Conservation (phyloP, 352 stramenopile species). For the Pythium grandisporangium region DNA sequence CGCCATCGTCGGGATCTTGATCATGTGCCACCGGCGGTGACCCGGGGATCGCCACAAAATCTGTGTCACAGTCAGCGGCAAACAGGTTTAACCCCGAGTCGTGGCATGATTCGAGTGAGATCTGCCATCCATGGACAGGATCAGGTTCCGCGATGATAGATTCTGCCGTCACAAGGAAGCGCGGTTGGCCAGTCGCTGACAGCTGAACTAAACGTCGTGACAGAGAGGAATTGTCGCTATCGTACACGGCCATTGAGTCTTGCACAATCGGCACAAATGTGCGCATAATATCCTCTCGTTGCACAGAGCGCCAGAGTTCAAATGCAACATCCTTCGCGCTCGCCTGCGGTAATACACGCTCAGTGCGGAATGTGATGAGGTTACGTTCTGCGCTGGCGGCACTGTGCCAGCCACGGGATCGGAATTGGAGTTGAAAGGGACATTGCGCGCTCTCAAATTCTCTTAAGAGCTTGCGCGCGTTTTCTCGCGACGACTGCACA, state of each 20-base stretch:
- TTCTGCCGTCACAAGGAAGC: conserved; percentile 36
- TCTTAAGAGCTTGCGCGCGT: conserved; percentile 21
- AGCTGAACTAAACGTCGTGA: conserved; percentile 29
- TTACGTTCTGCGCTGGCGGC: conserved; percentile 22
- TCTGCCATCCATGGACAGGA: conserved; percentile 18
- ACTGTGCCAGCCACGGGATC: conserved; percentile 37
- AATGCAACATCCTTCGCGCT: conserved; percentile 20
- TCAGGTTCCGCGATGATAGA: conserved; percentile 12
- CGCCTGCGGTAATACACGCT: conserved; percentile 15
- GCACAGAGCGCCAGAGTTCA: conserved; percentile 37
- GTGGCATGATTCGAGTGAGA: conserved; percentile 39
- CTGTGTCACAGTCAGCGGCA: conserved; percentile 13
- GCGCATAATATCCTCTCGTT: conserved; percentile 50
- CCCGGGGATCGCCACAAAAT: conserved; percentile 1
- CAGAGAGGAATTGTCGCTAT: conserved; percentile 17
- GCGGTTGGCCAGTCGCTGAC: conserved; percentile 6
- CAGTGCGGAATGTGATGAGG: conserved; percentile 34
- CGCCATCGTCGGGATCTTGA: not conserved
- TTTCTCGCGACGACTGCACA: conserved; percentile 17
- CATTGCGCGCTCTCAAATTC: conserved; percentile 9
- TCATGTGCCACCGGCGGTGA: conserved; percentile 4
- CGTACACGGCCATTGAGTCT: conserved; percentile 25
- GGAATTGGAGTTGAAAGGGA: conserved; percentile 25
- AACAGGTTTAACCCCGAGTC: conserved; percentile 46
- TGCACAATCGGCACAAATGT: conserved; percentile 47